Percentiles rank a stretch among this genome's conserved stretches.
phyloP scores from a whole-genome alignment of 495 filamentous ascomycete genomes.

The Hyaloscypha hepaticicola region DNA sequence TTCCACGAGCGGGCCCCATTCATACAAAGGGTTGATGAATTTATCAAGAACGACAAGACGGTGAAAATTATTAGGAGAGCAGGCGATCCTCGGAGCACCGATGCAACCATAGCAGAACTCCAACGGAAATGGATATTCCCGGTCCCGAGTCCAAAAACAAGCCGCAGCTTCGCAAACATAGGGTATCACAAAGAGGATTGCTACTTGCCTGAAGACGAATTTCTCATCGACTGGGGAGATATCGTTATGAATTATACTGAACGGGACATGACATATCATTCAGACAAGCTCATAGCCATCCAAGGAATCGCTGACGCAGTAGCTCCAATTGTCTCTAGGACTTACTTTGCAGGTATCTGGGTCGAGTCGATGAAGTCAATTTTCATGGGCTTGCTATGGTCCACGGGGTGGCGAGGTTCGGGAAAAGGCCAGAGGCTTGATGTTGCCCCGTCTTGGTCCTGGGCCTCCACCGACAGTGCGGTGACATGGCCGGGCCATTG shows the following conservation, averaged over 20 bases:
- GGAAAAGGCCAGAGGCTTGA: neutral
- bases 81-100: constrained; percentile 9
- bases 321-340: constrained; percentile 11
- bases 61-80: neutral
- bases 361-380: constrained; percentile 6
- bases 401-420: neutral
- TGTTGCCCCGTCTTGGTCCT: constrained; percentile 11
- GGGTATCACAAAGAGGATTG: constrained; percentile 49
- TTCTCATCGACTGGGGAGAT: constrained; percentile 10
- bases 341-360: constrained; percentile 18
- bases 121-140: constrained; percentile 16
- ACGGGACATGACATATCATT: constrained; percentile 16
- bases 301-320: constrained; percentile 18
- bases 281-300: constrained; percentile 19
- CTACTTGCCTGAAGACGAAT: constrained; percentile 55
- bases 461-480: constrained; percentile 9
- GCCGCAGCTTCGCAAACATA: constrained; percentile 1
- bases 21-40: constrained; percentile 2
- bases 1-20: constrained; percentile 12
- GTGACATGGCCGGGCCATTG: neutral
- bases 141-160: neutral
- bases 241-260: constrained; percentile 15
- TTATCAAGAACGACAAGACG: constrained; percentile 10
- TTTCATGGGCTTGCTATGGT: constrained; percentile 13
- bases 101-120: constrained; percentile 8